A percentile compares a stretch with the other conserved stretches of the same genome.
Conservation (phyloP, 2,329 filamentous ascomycete genomes). For the Thyridium curvatum region DNA sequence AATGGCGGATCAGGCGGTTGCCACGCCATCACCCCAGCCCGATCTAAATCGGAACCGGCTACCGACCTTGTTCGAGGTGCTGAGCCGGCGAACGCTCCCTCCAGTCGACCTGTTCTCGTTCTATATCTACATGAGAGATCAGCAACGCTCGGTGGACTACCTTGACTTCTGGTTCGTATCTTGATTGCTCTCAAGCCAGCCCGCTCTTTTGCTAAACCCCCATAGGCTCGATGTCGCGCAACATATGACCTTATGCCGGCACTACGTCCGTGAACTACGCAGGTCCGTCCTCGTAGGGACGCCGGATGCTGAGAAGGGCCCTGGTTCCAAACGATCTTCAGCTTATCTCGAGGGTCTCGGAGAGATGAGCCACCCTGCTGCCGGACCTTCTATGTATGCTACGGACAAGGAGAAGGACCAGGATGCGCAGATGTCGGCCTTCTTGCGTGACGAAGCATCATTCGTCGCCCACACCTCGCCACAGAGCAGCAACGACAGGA, state of each 20-base stretch:
- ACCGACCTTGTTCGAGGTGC: conserved; percentile 90
- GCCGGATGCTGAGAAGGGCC: conserved; percentile 72
- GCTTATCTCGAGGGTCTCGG: conserved; percentile 67
- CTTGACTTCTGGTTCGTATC: conserved; percentile 85
- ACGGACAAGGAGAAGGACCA: conserved; percentile 69
- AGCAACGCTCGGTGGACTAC: conserved; percentile 96
- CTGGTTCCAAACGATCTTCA: conserved; percentile 78
- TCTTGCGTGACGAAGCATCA: conserved; percentile 63
- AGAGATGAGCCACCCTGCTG: conserved; percentile 56
- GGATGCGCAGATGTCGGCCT: conserved; percentile 87
- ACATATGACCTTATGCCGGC: conserved; percentile 94
- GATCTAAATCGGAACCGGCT: conserved; percentile 72
- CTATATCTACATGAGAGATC: conserved; percentile 99
- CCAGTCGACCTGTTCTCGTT: conserved; percentile 97
- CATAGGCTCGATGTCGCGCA: conserved; percentile 96
- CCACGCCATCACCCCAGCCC: conserved; percentile 47
- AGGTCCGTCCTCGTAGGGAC: conserved; percentile 90
- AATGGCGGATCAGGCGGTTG: conserved; percentile 28
- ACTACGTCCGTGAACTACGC: conserved; percentile 93
- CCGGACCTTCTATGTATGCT: conserved; percentile 55
- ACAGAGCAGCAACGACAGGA: conserved; percentile 40
- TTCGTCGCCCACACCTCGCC: conserved; percentile 49
- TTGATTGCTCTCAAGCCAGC: conserved; percentile 2
- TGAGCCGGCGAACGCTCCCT: conserved; percentile 88
- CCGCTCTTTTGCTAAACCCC: conserved; percentile 12